Evolutionary conservation across 2,329 filamentous ascomycete species (phyloP).

Genomic region (Alternaria atra): DNA sequence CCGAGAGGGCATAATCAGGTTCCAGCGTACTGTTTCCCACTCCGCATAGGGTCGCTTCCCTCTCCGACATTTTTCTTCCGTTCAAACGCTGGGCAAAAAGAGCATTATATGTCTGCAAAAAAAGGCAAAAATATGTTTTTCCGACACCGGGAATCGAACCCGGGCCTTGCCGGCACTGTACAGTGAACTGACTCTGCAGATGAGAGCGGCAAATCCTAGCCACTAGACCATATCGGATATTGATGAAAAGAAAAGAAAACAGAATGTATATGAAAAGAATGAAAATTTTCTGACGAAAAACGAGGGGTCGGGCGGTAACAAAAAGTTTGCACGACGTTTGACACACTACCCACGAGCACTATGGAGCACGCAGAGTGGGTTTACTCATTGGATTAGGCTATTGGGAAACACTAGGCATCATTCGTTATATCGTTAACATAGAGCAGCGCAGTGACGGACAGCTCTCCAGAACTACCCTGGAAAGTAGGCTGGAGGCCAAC

Average conservation of each 20-base stretch:
- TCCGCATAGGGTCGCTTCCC: background rate
- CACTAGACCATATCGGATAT: constrained; percentile 21
- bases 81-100: background rate
- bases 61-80: background rate
- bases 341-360: background rate
- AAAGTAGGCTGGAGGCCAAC: background rate
- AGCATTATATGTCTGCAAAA: background rate
- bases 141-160: constrained; percentile 23
- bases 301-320: background rate
- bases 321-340: background rate
- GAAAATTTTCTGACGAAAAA: background rate
- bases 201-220: constrained; percentile 25
- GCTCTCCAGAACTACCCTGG: background rate
- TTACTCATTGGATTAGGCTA: background rate
- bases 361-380: background rate
- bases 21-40: background rate
- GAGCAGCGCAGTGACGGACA: background rate
- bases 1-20: too few relatives aligned
- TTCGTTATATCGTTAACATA: background rate
- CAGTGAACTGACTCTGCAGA: constrained; percentile 20
- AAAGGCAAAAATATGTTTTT: constrained; percentile 4
- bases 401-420: background rate
- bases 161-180: constrained; percentile 21
- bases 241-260: background rate
- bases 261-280: background rate